A percentile compares a stretch with the other conserved stretches of the same genome.
phyloP scores from a whole-genome alignment of 306 rosid species.

The Potentilla sterilis region DNA sequence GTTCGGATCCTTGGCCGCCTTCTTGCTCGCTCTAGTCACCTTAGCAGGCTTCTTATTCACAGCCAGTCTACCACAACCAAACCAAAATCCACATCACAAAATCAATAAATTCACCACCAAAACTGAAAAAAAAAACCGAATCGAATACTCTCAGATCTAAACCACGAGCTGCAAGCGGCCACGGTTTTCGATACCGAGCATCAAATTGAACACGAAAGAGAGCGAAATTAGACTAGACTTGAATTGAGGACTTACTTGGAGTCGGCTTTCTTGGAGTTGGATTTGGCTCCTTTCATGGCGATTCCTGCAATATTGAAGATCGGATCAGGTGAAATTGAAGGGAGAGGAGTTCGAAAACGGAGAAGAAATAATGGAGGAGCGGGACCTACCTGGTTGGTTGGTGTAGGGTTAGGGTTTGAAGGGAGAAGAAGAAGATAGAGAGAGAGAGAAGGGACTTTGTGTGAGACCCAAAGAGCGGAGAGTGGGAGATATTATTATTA shows the following conservation, averaged over 20 bases:
- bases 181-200: not conserved
- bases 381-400: conserved; percentile 22
- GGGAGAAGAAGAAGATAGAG: conserved; percentile 22
- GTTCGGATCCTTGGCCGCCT: conserved; percentile 81
- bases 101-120: not conserved
- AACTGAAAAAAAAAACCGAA: not conserved
- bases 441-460: conserved; percentile 6
- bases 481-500: conserved; percentile 39
- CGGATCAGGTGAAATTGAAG: conserved; percentile 22
- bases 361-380: conserved; percentile 7
- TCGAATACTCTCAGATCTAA: conserved; percentile 38
- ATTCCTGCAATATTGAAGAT: conserved; percentile 40
- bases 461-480: conserved; percentile 25
- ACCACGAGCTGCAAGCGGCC: not conserved
- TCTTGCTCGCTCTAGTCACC: conserved; percentile 37
- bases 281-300: conserved; percentile 75
- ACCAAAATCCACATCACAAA: not conserved
- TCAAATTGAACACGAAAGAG: no score
- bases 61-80: conserved; percentile 44
- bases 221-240: not conserved
- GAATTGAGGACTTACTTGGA: conserved; percentile 50
- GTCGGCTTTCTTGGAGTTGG: conserved; percentile 62
- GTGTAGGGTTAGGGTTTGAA: conserved; percentile 22
- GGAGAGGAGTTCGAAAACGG: not conserved
- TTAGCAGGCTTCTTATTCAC: conserved; percentile 65